Base-by-base conservation (phyloP, 352 stramenopile genomes). In the Thraustochytrium sp. region DNA sequence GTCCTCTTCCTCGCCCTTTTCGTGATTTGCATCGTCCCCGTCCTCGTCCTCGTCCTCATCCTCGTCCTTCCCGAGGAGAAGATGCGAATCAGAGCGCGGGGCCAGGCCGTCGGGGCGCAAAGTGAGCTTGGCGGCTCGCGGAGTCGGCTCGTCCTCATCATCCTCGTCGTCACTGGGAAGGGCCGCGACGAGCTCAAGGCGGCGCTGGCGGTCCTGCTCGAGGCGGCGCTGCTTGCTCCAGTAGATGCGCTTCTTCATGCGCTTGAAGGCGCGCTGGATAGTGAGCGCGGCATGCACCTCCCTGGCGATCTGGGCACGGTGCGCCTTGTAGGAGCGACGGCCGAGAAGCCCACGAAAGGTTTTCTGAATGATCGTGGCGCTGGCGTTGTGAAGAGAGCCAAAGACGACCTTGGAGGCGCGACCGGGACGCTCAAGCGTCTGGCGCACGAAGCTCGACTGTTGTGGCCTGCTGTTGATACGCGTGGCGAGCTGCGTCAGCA, bases 261-360 rank as follows among this genome's bases (percentile, higher is more conserved):
- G 68, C 68, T 80, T 80, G 34, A 80, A 80, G 2, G 34, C 68
- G 31, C 68, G 68, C 51, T 80, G 68, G 34, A 80, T 80, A 3
- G 31, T 63, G 23, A 80, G 11, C 3, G 68, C 68, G 34, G 68
- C 68, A 13, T 36, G 13, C 9, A 77, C 46, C 37, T 77, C 65
- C 8, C 40, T 11, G 9, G 59, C 21, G 26, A 77, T 34, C 51
- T 65, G 18, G 3, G 11, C 3, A 16, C 63, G 5, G 46, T 29
- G 37, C 26, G 9, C 31, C 26, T 38, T 76, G 13, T 42, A 42
- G 4, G 13, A 21, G 9, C 53, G 48, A 13, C 68, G 68, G 31
- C 68, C 68, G 9, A 68, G 21, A 23, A 80, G 48, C 18, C 68
- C 68, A 23, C 68, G 68, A 42, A 75, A 80, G 13, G 68, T 63